Base-by-base conservation (phyloP, 2,329 filamentous ascomycete species). In the Fusarium sp. region DNA sequence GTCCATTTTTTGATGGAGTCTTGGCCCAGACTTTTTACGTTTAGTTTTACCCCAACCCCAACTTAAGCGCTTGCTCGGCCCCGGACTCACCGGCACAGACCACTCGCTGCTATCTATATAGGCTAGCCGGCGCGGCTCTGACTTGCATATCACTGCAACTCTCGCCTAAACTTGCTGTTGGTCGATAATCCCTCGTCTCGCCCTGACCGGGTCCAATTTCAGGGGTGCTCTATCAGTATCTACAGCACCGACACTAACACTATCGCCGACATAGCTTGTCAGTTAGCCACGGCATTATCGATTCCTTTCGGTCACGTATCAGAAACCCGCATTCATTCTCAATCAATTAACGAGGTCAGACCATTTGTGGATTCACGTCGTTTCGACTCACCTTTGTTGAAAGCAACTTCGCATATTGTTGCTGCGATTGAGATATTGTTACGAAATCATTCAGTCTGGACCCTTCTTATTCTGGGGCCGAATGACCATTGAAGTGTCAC, bases 61-160 rank as follows among this genome's bases (percentile, higher is more conserved):
- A 47, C 27, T 37, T 22, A 52, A 42, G 25, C 32, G 37, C 48
- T 51, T 54, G 40, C 29, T 42, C 52, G 47, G 30, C 48, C 49
- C 48, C 62, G 63, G 63, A 67, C 55, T 54, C 37, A 24, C 62
- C 61, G 48, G 55, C 62, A 61, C 62, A 49, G 63, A 61, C 62
- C 48, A 67, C 16, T 42, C 11, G 49, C 60, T 42, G 22, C 10
- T 53, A 53, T 41, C 49, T 49, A 57, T 34, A 56, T 40, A 40
- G 44, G 44, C 11, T 37, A 37, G 54, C 18, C 44, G 27, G 16
- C 53, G 29, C 25, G 27, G 34, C n/a, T 45, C 20, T 53, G 34
- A 53, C 34, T 18, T 53, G 49, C 34, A 53, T 53, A 10, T 24
- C 24, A 27, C 16, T 42, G 44, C 40, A 52, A 46, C 25, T 61